phyloP scores from a whole-genome alignment of 192 early-diverging fungal species.

The Martensiomyces pterosporus region DNA sequence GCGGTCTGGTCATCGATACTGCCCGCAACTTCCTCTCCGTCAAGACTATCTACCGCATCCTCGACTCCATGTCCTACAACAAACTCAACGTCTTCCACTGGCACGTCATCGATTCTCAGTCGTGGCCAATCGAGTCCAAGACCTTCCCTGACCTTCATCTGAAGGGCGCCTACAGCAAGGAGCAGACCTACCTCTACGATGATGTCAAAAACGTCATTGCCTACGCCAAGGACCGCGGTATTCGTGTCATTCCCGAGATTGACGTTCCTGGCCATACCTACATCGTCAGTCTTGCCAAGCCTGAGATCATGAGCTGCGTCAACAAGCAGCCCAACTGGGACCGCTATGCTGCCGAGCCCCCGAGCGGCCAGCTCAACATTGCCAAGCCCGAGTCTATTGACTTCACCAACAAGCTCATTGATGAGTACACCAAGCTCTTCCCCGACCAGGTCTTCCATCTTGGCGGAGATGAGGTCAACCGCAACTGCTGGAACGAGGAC shows the following conservation, averaged over 20 bases:
- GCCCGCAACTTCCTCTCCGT: slow-evolving; percentile 65
- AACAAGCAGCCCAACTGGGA: slow-evolving; percentile 59
- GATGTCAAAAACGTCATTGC: slow-evolving; percentile 66
- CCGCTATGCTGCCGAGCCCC: slow-evolving; percentile 66
- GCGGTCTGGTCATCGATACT: slow-evolving; percentile 66
- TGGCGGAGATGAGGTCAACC: slow-evolving; percentile 73
- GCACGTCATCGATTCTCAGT: too few relatives aligned
- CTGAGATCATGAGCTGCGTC: slow-evolving; percentile 59
- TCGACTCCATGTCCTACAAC: slow-evolving; percentile 65
- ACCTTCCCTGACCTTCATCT: slow-evolving; percentile 56
- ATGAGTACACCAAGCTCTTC: slow-evolving; percentile 66
- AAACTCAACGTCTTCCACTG: too few relatives aligned
- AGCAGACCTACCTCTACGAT: slow-evolving; percentile 61
- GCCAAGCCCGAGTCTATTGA: slow-evolving; percentile 57
- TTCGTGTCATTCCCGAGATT: slow-evolving; percentile 86
- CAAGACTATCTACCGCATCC: slow-evolving; percentile 52
- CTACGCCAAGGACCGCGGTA: slow-evolving; percentile 71
- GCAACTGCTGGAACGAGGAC: slow-evolving; percentile 62
- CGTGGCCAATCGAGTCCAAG: slow-evolving; percentile 64
- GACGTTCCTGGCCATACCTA: slow-evolving; percentile 81
- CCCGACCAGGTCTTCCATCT: slow-evolving; percentile 67
- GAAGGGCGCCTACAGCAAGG: slow-evolving; percentile 61
- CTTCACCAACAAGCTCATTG: slow-evolving; percentile 62
- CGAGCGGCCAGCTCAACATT: slow-evolving; percentile 79
- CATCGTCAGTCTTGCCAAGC: slow-evolving; percentile 50